phyloP scores from a whole-genome alignment of 2,329 filamentous ascomycete genomes.

The Alternaria tenuissima region DNA sequence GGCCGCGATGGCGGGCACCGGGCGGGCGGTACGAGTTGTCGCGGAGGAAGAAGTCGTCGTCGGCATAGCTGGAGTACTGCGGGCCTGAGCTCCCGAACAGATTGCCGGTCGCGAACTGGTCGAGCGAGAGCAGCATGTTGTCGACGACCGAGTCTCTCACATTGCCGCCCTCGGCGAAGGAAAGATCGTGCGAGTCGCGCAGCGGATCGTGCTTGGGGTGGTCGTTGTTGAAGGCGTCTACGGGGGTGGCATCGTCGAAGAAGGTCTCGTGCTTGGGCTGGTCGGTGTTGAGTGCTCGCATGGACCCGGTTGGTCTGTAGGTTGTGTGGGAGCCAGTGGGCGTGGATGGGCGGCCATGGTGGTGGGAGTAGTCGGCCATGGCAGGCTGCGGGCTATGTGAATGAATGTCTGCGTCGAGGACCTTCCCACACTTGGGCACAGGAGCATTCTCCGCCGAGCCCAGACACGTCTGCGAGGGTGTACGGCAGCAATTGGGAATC shows the following conservation, averaged over 20 bases:
- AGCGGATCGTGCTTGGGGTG: constrained; percentile 29
- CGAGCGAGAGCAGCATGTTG: constrained; percentile 93
- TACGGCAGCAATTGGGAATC: constrained; percentile 18
- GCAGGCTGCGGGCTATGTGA: constrained; percentile 12
- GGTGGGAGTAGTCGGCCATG: constrained; percentile 37
- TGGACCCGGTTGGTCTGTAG: constrained; percentile 30
- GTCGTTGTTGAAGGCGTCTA: constrained; percentile 34
- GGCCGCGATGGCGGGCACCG: constrained; percentile 60
- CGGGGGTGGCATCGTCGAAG: constrained; percentile 49
- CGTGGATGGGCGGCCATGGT: constrained; percentile 39
- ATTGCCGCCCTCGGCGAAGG: constrained; percentile 74
- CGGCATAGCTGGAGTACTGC: constrained; percentile 49
- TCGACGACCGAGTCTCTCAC: constrained; percentile 86
- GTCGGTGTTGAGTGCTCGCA: constrained; percentile 44
- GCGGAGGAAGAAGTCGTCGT: constrained; percentile 49
- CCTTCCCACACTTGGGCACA: constrained; percentile 27
- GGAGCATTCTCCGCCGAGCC: constrained; percentile 41
- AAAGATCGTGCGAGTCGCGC: constrained; percentile 83
- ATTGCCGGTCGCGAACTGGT: constrained; percentile 62
- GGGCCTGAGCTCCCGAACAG: constrained; percentile 26
- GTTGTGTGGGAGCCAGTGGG: constrained; percentile 39
- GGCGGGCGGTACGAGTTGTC: constrained; percentile 45
- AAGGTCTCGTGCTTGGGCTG: constrained; percentile 43
- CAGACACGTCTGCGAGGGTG: constrained; percentile 19
- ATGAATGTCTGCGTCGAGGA: constrained; percentile 27